Evolutionary conservation across 441 rosid species (phyloP).

Genomic region (Erodium texanum): DNA sequence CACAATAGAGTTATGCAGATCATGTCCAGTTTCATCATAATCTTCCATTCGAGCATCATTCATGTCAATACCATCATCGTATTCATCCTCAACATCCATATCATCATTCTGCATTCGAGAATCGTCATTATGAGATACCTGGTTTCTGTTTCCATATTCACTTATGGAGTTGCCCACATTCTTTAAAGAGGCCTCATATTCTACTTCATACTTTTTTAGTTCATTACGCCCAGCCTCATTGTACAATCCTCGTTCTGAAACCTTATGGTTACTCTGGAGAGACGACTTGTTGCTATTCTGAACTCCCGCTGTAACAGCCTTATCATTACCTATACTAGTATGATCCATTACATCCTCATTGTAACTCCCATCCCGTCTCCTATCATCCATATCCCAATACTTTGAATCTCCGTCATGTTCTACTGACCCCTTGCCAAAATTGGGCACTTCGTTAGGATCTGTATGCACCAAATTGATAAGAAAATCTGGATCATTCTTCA

Average conservation of each 20-base stretch:
- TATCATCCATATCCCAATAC: constrained; percentile 89
- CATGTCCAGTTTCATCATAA: constrained; percentile 7
- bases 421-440: constrained; percentile 63
- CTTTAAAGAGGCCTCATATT: constrained; percentile 69
- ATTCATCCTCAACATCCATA: constrained; percentile 41
- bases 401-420: constrained; percentile 74
- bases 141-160: constrained; percentile 18
- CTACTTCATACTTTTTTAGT: constrained; percentile 43
- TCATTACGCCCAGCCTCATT: constrained; percentile 57
- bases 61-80: constrained; percentile 48
- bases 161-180: constrained; percentile 25
- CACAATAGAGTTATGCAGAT: background rate
- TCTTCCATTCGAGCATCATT: constrained; percentile 41
- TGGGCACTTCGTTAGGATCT: constrained; percentile 40
- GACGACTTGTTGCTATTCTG: no score
- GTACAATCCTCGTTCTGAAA: constrained; percentile 43
- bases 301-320: no score
- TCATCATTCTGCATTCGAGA: constrained; percentile 26
- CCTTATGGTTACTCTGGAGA: constrained; percentile 17
- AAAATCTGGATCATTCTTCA: constrained; percentile 55
- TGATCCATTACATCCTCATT: constrained; percentile 47
- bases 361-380: constrained; percentile 86
- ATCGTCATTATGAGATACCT: constrained; percentile 22
- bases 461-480: constrained; percentile 64
- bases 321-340: constrained; percentile 17